Conservation (phyloP, 306 rosid genomes). For the Gastrolobium bilobum region DNA sequence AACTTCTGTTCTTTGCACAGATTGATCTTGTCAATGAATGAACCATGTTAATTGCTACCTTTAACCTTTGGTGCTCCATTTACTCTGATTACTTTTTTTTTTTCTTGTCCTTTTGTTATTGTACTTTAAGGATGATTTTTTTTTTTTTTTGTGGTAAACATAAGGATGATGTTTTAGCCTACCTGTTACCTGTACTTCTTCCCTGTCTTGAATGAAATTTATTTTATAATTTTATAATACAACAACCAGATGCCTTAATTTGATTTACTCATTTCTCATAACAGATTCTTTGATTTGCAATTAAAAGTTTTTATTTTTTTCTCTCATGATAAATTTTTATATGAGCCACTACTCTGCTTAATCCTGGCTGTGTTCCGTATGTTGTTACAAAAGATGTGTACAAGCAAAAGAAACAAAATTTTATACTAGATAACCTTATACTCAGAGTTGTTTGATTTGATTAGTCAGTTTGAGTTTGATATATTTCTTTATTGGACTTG, state of each 20-base stretch:
- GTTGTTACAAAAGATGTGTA: neutral
- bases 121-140: conserved; percentile 2
- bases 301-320: neutral
- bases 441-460: conserved; percentile 1
- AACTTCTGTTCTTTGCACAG: conserved; percentile 1
- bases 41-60: conserved; percentile 18
- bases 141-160: too few relatives aligned
- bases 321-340: neutral
- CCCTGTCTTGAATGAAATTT: neutral
- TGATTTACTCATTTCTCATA: conserved; percentile 11
- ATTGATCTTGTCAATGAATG: conserved; percentile 24
- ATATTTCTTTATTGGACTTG: neutral
- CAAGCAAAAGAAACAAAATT: neutral
- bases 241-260: neutral
- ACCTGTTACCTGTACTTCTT: neutral
- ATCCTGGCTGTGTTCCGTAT: neutral
- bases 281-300: neutral
- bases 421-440: conserved; percentile 1
- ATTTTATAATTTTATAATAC: neutral
- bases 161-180: too few relatives aligned
- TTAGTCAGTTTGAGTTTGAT: conserved; percentile 3
- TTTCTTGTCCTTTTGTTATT: conserved; percentile 23
- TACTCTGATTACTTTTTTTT: neutral
- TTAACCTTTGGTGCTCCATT: neutral
- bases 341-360: neutral